These are phyloP conservation scores for Chytriomyces sp. DNA, from an alignment of 192 early-diverging fungal genomes.

Conservation along the genomic window DNA sequence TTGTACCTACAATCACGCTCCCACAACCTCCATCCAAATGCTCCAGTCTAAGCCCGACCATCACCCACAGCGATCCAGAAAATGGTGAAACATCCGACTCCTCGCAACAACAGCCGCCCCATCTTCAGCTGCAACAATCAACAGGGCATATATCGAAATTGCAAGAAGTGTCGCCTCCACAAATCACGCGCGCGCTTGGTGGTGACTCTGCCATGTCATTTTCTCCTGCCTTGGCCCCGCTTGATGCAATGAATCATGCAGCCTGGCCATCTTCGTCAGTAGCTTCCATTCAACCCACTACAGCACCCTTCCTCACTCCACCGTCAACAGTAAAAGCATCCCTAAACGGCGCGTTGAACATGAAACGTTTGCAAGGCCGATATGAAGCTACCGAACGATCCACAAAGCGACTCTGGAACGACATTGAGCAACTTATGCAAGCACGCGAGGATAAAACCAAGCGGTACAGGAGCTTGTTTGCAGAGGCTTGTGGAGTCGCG, in stretches of 20 bases:
- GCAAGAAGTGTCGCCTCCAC: no score
- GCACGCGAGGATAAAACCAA: slow-evolving; percentile 21
- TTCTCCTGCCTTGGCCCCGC: not conserved
- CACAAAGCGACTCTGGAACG: slow-evolving; percentile 20
- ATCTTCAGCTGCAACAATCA: no score
- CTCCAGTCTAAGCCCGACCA: no score
- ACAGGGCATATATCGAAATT: no score
- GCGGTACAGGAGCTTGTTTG: slow-evolving; percentile 25
- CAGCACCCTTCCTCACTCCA: not conserved
- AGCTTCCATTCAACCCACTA: not conserved
- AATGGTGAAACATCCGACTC: no score
- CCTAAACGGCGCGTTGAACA: not conserved
- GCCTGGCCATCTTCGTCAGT: not conserved
- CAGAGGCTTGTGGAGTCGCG: slow-evolving; percentile 17
- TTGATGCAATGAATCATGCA: no score
- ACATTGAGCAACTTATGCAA: slow-evolving; percentile 4
- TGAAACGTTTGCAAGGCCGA: not conserved
- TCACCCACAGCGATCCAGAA: no score
- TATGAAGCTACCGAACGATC: not conserved
- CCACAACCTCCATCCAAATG: no score
- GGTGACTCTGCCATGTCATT: not conserved
- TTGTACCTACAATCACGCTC: no score
- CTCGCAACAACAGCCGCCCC: no score
- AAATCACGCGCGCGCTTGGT: no score
- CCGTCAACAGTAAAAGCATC: not conserved